Evolutionary conservation across 768 basidiomycete species (phyloP), one percentile per base, ranked within the genome.

Genomic region (Fomitopsis serialis): DNA sequence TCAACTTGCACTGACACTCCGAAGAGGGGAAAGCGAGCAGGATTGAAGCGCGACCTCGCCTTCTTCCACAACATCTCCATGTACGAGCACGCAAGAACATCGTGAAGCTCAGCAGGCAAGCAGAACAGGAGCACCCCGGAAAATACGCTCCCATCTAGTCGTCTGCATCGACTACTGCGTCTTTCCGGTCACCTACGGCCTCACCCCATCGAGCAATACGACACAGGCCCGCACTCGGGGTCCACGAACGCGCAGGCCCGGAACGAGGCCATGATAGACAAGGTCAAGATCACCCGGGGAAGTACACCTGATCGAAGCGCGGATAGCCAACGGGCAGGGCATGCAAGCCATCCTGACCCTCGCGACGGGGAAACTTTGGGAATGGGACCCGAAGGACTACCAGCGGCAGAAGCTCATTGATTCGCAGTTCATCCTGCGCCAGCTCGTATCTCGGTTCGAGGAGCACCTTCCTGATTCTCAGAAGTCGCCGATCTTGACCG

Each of bases 61-160:
- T 73, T 70, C 59, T 68, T 71, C 57, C 71, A 73, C 54, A 58
- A 65, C 48, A 62, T 73, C 34, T 60, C 68, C n/a, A 67, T 69
- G n/a, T 62, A 63, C 23, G 70, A 72, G 64, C 72, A 1, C 57
- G 65, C 3, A 63, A 63, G 45, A 59, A 69, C 45, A 55, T 68
- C 13, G 60, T 60, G 7, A 45, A 52, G 3, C 61, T 73, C 1
- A 67, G 62, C 19, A 45, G 57, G 2, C 44, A 67, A 5, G 72
- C 70, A 0, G 54, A 54, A 40, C 24, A 52, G 23, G 47, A 65
- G n/a, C 66, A 65, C 57, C 67, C 70, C 12, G 50, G 55, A 9
- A 54, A 62, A 1, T 58, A 61, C 52, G 58, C 8, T 47, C 60
- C 11, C 59, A 61, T 13, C 62, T 72, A 50, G 60, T 72, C 43